Evolutionary conservation across 2,329 filamentous ascomycete genomes (phyloP), one percentile per base, ranked within the genome.

Genomic region (Fusarium fracticaudum): DNA sequence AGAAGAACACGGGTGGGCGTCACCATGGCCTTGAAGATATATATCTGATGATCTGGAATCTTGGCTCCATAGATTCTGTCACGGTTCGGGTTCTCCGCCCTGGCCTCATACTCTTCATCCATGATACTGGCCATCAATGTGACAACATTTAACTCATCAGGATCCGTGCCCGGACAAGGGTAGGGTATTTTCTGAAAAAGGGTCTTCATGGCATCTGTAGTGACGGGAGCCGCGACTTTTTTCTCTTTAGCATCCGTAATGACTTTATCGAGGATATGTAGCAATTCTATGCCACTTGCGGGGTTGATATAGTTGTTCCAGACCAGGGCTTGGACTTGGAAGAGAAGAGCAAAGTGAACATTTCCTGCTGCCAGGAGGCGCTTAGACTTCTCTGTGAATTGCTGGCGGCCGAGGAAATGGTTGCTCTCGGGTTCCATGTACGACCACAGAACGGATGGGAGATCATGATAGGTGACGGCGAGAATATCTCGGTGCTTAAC

Each of bases 281-380:
- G 79, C 10, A 94, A 77, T 3, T 78, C 69, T 1, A 84, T 53
- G 0, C 90, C 88, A 3, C 83, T 87, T 1, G 77, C 74, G 0
- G 92, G 92, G 18, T 89, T 83, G 3, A 94, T 83, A 62, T 88
- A 90, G 29, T 88, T 89, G 73, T 93, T 92, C 75, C 87, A 85
- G 1, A 91, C 89, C 10, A 95, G 81, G 22, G 86, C 87, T 58
- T 92, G 87, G 10, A 93, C 82, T 73, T 93, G 91, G 75, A 90
- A 93, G 11, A 89, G 83, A 2, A 91, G 77, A 1, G 82, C 79
- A 71, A 91, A 93, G 4, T 10, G 88, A 82, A 64, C 41, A 26
- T 15, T 65, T 8, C 60, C 59, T 1, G 59, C 35, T 4, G 40
- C 24, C 5, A 89, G 74, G 4, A 71, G 60, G 6, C 38, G 59